phyloP scores from a whole-genome alignment of 495 filamentous ascomycete species.

The Neurospora intermedia region DNA sequence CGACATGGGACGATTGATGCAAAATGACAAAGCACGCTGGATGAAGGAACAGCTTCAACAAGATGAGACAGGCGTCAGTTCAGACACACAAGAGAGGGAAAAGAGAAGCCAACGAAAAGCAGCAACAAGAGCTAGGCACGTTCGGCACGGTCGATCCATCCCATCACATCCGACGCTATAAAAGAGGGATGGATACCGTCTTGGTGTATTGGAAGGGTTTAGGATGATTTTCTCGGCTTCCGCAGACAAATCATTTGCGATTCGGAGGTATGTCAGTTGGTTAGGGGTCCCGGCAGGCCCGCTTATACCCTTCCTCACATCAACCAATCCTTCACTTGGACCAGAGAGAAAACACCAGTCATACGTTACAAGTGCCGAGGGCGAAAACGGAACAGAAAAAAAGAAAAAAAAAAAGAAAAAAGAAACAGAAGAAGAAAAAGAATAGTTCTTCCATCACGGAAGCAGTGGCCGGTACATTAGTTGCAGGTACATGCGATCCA shows the following conservation, averaged over 20 bases:
- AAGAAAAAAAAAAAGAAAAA: too few species aligned
- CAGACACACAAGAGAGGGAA: background rate
- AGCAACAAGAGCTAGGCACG: conserved; percentile 4
- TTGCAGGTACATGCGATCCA: too few species aligned
- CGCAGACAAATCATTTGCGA: conserved; percentile 17
- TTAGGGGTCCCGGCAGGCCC: conserved; percentile 8
- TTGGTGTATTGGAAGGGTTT: conserved; percentile 23
- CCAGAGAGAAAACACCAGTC: background rate
- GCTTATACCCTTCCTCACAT: background rate
- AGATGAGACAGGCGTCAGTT: background rate
- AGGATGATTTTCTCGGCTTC: conserved; percentile 17
- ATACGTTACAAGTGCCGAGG: background rate
- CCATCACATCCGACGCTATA: background rate
- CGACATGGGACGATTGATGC: background rate
- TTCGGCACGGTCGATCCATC: background rate
- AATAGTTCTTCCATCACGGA: too few species aligned
- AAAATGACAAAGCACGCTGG: background rate
- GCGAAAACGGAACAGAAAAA: background rate
- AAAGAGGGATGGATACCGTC: conserved; percentile 1
- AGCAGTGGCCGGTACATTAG: too few species aligned
- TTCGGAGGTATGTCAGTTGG: conserved; percentile 23
- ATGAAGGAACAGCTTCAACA: background rate
- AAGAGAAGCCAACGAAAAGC: conserved; percentile 6
- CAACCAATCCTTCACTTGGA: background rate
- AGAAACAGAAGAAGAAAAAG: too few species aligned